phyloP scores from a whole-genome alignment of 1,284 basidiomycete genomes.

The Sporisorium graminicola region DNA sequence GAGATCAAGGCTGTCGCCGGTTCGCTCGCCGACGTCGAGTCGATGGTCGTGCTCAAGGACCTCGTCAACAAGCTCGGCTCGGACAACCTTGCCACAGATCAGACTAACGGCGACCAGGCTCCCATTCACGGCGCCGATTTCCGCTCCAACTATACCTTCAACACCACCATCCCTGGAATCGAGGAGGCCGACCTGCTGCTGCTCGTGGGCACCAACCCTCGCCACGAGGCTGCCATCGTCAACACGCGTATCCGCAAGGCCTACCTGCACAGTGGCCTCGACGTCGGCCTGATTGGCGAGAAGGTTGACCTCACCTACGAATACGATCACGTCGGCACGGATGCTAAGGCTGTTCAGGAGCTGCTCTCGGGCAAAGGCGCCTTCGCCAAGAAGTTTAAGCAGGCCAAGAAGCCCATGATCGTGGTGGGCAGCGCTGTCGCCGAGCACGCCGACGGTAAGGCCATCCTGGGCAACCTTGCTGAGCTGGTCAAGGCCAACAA shows the following conservation, averaged over 20 bases:
- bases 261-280: conserved; percentile 86
- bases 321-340: conserved; percentile 88
- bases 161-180: conserved; percentile 90
- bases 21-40: conserved; percentile 91
- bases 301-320: conserved; percentile 91
- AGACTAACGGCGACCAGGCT: conserved; percentile 76
- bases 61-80: conserved; percentile 92
- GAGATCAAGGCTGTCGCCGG: conserved; percentile 97
- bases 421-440: conserved; percentile 88
- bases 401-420: conserved; percentile 92
- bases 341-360: conserved; percentile 81
- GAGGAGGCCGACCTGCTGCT: conserved; percentile 94
- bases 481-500: conserved; percentile 79
- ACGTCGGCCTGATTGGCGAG: conserved; percentile 91
- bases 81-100: conserved; percentile 90
- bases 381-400: conserved; percentile 89
- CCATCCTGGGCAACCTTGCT: conserved; percentile 82
- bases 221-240: conserved; percentile 96
- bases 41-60: conserved; percentile 93
- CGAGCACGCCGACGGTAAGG: conserved; percentile 88
- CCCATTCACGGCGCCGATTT: conserved; percentile 88
- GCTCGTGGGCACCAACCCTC: conserved; percentile 94
- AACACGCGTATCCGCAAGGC: conserved; percentile 97
- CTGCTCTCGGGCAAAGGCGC: conserved; percentile 80
- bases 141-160: conserved; percentile 97